Evolutionary conservation across 352 stramenopile genomes (phyloP), one percentile per base, ranked within the genome.

Genomic region (Elongisporangium anandrum): DNA sequence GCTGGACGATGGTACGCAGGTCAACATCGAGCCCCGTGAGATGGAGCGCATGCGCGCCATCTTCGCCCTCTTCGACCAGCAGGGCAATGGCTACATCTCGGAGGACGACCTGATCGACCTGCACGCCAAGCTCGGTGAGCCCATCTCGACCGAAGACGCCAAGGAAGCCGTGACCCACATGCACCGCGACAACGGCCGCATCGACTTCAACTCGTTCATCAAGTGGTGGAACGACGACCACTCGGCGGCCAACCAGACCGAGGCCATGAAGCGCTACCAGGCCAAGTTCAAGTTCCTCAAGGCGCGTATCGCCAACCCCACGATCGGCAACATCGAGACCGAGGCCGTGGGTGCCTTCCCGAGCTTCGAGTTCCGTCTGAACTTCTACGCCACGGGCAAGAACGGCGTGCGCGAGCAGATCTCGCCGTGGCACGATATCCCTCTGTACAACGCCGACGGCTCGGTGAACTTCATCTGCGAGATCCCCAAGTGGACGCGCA

Each of bases 361-460:
- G n/a, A 91, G 80, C 70, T 92, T 94, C 51, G 85, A 94, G 63
- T 94, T 94, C 79, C 85, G 85, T 54, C 74, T 97, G 48, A 94
- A 97, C 71, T 97, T 94, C 65, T 93, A 93, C 65, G 92, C 95
- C 66, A 82, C 89, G 45, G 70, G 83, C 52, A 75, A 69, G 45
- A 86, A 81, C 59, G 81, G 79, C 47, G 76, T 81, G 48, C 81
- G 77, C 53, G 81, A 90, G 63, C 82, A 92, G 57, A 97, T 98
- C 74, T 98, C 92, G 56, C 98, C 96, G 59, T 99, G 97, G 97
- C 97, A 99, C 75, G 97, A 99, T 64, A 96, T 99, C 58, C 92
- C 95, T 45, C 69, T 99, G 16, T 94, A 96, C 56, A 97, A 98
- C 71, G 61, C 87, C 23, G 90, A 98, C 62, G 66, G 81, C 63